phyloP scores from a whole-genome alignment of 768 basidiomycete genomes.

The Kwoniella dendrophila region DNA sequence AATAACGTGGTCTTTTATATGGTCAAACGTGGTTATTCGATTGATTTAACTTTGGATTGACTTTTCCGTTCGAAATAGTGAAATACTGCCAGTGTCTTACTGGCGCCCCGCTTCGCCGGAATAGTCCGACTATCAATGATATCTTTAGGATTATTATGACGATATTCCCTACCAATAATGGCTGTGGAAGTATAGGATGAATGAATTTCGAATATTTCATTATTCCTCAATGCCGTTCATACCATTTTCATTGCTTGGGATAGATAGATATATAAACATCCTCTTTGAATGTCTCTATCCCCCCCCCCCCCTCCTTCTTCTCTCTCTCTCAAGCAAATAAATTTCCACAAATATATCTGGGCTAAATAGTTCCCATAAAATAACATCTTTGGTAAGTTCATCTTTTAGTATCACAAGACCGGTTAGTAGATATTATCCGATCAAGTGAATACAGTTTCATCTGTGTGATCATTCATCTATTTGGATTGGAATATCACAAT shows the following conservation, averaged over 20 bases:
- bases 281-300: neutral
- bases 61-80: constrained; percentile 9
- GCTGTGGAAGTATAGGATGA: neutral
- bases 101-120: constrained; percentile 5
- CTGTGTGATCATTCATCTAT: neutral
- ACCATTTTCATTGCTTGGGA: too few relatives aligned
- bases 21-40: constrained; percentile 1
- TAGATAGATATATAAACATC: constrained; percentile 1
- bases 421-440: constrained; percentile 1
- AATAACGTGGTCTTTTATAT: constrained; percentile 1
- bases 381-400: neutral
- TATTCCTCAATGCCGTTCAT: neutral
- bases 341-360: neutral
- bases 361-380: neutral
- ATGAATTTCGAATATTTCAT: neutral
- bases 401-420: neutral
- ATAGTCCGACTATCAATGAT: neutral
- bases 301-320: neutral
- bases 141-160: neutral
- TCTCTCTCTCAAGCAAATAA: neutral
- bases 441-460: neutral
- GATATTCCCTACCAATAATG: neutral
- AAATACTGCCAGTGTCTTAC: too few relatives aligned
- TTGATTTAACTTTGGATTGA: neutral
- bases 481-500: too few relatives aligned